These are phyloP conservation scores for Xylariaceae sp. DNA, from an alignment of 2,329 filamentous ascomycete species.

Conservation along the genomic window DNA sequence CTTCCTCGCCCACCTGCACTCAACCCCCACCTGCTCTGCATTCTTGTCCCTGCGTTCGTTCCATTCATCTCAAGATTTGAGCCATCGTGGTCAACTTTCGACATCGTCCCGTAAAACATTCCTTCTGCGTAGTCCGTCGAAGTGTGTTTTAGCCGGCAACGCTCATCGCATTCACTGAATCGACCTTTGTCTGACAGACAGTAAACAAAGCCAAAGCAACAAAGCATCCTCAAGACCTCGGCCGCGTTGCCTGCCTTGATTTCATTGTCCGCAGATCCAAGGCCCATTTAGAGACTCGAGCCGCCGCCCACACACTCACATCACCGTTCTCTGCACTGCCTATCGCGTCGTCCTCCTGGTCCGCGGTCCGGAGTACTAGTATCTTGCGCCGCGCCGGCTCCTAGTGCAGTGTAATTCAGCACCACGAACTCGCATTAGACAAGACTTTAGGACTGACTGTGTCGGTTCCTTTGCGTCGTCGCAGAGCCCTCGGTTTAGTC, in stretches of 20 bases:
- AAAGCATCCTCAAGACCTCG: slow-evolving; percentile 13
- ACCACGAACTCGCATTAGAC: slow-evolving; percentile 29
- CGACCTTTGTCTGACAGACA: slow-evolving; percentile 15
- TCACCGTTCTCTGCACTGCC: slow-evolving; percentile 13
- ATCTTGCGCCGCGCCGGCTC: slow-evolving; percentile 29
- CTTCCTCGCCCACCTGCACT: not conserved
- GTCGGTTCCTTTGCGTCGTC: slow-evolving; percentile 23
- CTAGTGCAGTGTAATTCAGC: slow-evolving; percentile 33
- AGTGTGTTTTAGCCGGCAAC: slow-evolving; percentile 15
- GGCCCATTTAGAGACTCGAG: slow-evolving; percentile 24
- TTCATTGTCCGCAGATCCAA: slow-evolving; percentile 22
- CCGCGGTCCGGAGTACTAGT: slow-evolving; percentile 7
- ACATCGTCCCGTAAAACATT: not conserved
- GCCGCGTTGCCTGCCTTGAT: slow-evolving; percentile 23
- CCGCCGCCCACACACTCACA: slow-evolving; percentile 17
- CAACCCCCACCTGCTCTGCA: slow-evolving; percentile 2
- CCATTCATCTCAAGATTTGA: slow-evolving; percentile 1
- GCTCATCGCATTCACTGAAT: slow-evolving; percentile 16
- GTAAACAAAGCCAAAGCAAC: slow-evolving; percentile 22
- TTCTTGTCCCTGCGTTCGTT: not conserved
- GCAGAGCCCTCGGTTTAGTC: slow-evolving; percentile 29
- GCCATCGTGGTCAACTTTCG: slow-evolving; percentile 6
- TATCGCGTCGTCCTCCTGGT: slow-evolving; percentile 1
- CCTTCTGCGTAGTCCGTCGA: slow-evolving; percentile 4
- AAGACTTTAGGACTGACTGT: slow-evolving; percentile 21